phyloP scores from a whole-genome alignment of 805 yeast species.

The Schizosaccharomyces lindneri region DNA sequence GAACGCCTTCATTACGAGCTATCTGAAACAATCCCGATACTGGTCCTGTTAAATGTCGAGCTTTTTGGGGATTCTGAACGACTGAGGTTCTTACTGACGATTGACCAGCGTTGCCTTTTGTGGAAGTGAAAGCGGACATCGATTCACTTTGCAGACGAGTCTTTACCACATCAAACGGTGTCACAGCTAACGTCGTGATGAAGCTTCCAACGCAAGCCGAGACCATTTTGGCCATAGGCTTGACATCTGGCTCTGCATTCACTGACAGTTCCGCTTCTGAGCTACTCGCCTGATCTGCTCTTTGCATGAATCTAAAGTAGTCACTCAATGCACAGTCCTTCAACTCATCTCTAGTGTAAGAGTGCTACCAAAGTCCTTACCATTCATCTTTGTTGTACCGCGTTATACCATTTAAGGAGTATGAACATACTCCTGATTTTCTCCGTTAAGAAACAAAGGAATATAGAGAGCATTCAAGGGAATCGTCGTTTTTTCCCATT shows the following conservation, averaged over 20 bases:
- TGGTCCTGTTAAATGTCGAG: slow-evolving; percentile 18
- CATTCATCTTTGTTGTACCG: no score
- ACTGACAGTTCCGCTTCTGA: not conserved
- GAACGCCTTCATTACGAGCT: slow-evolving; percentile 1
- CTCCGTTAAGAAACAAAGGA: no score
- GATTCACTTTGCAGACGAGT: slow-evolving; percentile 1
- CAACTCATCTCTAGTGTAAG: not conserved
- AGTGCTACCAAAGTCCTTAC: no score
- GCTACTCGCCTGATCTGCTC: not conserved
- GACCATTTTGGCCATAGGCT: not conserved
- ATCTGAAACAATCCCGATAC: slow-evolving; percentile 24
- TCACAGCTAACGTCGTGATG: not conserved
- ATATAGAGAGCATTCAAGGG: no score
- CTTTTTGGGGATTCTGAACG: slow-evolving; percentile 4
- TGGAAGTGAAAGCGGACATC: not conserved
- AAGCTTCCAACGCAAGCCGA: not conserved
- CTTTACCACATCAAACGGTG: slow-evolving; percentile 1
- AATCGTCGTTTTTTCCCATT: no score
- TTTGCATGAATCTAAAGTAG: not conserved
- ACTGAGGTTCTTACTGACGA: no score
- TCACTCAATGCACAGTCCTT: not conserved
- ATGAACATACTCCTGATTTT: no score
- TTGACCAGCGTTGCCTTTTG: not conserved
- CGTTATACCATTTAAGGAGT: no score
- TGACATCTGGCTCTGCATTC: not conserved